Evolutionary conservation across 768 basidiomycete genomes (phyloP).

Genomic region (Lepiota venenata): DNA sequence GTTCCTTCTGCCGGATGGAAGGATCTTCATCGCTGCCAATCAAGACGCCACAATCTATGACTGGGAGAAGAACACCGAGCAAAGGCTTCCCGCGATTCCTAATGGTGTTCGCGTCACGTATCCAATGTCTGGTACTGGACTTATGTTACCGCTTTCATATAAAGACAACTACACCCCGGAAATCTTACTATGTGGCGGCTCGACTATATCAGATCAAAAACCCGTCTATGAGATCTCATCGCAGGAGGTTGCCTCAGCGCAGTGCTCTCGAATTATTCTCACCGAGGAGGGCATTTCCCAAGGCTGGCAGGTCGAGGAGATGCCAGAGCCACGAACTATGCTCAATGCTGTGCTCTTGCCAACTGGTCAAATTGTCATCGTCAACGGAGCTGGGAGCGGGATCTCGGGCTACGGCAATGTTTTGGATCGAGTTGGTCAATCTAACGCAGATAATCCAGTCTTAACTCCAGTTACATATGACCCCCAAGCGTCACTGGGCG

Average conservation of each 20-base stretch:
- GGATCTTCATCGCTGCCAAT: conserved; percentile 75
- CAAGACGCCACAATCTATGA: conserved; percentile 78
- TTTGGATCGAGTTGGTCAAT: conserved; percentile 60
- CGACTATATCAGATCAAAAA: conserved; percentile 55
- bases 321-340: conserved; percentile 76
- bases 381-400: conserved; percentile 73
- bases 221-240: conserved; percentile 65
- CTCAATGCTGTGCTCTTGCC: conserved; percentile 80
- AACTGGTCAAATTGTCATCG: conserved; percentile 66
- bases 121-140: conserved; percentile 73
- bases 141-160: conserved; percentile 70
- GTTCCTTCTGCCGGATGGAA: conserved; percentile 67
- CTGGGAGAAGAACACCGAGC: conserved; percentile 63
- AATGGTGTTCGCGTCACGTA: conserved; percentile 81
- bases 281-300: conserved; percentile 58
- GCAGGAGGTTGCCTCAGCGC: conserved; percentile 66
- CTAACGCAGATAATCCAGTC: conserved; percentile 76
- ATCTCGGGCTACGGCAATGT: conserved; percentile 82
- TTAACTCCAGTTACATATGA: conserved; percentile 70
- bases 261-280: conserved; percentile 69
- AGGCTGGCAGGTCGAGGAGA: conserved; percentile 75
- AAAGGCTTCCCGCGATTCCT: conserved; percentile 61
- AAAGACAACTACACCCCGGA: conserved; percentile 63
- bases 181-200: conserved; percentile 77
- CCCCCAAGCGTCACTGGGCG: conserved; percentile 46